These are phyloP conservation scores for Saccharomyces hybrid DNA, from an alignment of 1,139 yeast genomes.

Conservation along the genomic window DNA sequence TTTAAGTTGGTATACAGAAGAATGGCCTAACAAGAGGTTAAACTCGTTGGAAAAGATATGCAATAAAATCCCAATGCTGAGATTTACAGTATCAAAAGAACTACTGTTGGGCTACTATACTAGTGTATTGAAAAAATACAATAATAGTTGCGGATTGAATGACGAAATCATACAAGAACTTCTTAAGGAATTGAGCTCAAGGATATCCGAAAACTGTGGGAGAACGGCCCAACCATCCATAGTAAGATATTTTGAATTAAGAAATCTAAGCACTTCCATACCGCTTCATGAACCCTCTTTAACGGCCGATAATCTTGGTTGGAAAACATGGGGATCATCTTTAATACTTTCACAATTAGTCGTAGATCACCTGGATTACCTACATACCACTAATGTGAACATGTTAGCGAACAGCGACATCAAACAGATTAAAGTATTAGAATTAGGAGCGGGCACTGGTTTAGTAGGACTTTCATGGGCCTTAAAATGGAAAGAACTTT, in stretches of 20 bases:
- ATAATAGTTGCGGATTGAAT: constrained; percentile 24
- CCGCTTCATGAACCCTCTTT: constrained; percentile 71
- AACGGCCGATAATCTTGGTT: constrained; percentile 78
- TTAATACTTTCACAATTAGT: constrained; percentile 52
- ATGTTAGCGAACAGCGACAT: constrained; percentile 43
- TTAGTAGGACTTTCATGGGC: constrained; percentile 68
- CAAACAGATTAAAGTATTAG: constrained; percentile 39
- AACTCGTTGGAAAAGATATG: constrained; percentile 31
- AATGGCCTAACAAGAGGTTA: constrained; percentile 34
- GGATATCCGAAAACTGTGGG: constrained; percentile 81
- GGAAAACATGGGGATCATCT: constrained; percentile 96
- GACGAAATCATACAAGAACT: constrained; percentile 35
- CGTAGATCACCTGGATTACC: constrained; percentile 13
- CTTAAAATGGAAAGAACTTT: constrained; percentile 21
- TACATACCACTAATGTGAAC: constrained; percentile 3
- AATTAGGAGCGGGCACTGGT: constrained; percentile 93
- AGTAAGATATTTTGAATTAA: constrained; percentile 41
- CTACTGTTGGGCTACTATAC: constrained; percentile 57
- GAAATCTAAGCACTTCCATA: constrained; percentile 34
- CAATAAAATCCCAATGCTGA: constrained; percentile 21
- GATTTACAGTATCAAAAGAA: constrained; percentile 9
- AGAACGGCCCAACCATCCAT: constrained; percentile 76
- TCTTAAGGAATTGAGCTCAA: constrained; percentile 47
- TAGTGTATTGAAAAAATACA: constrained; percentile 47
- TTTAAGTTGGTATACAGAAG: constrained; percentile 37